Percentiles rank a stretch among this genome's conserved stretches.
These are phyloP conservation scores for Trypanosoma avium DNA, from an alignment of 208 protist genomes.

Conservation along the genomic window DNA sequence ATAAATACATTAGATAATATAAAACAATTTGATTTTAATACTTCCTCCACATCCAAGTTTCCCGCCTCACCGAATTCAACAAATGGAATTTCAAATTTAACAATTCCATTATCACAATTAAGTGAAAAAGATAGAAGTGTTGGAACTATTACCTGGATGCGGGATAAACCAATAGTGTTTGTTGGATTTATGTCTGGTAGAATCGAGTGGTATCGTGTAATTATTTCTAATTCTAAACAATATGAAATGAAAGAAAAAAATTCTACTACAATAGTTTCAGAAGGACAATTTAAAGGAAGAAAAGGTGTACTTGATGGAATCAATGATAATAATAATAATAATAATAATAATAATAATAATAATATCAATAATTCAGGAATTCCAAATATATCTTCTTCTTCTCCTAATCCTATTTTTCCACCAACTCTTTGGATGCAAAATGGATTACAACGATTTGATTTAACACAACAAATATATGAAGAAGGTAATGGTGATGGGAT, in stretches of 20 bases:
- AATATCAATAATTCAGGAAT: background rate
- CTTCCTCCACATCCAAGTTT: background rate
- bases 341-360: background rate
- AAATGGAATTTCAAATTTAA: background rate
- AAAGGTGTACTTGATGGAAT: too few species aligned
- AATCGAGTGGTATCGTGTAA: slow-evolving; percentile 80
- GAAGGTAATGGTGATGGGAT: slow-evolving; percentile 43
- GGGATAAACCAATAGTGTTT: slow-evolving; percentile 72
- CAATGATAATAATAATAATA: background rate
- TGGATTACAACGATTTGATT: background rate
- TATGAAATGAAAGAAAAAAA: slow-evolving; percentile 5
- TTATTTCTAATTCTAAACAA: slow-evolving; percentile 28
- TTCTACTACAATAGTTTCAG: background rate
- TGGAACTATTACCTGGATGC: slow-evolving; percentile 88
- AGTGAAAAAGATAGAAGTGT: background rate
- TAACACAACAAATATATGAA: slow-evolving; percentile 1
- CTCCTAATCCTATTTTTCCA: background rate
- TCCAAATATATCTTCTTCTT: too few species aligned
- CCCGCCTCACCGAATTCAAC: background rate
- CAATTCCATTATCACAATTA: background rate
- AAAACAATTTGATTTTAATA: too few species aligned
- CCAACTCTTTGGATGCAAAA: slow-evolving; percentile 4
- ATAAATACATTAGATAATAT: background rate
- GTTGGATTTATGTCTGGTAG: slow-evolving; percentile 67
- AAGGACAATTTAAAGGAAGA: too few species aligned